Evolutionary conservation across 2,329 filamentous ascomycete genomes (phyloP), one percentile per base, ranked within the genome.

Genomic region (Chaetomiaceae sp.): DNA sequence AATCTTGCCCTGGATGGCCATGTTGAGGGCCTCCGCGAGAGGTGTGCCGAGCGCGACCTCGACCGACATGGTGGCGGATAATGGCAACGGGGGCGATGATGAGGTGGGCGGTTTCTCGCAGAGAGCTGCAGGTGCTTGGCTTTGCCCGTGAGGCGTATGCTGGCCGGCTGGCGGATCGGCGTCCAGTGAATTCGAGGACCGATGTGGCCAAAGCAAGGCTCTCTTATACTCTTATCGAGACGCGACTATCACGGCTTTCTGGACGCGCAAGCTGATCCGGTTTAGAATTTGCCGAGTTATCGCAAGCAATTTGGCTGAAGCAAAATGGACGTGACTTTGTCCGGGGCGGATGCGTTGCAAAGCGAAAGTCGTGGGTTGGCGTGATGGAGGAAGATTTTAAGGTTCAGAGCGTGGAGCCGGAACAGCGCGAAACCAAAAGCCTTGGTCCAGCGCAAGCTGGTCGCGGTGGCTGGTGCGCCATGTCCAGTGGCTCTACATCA

Each of bases 1-100:
- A 53, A 99, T 78, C 75, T 97, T 97, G 29, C 89, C 87, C 71
- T 94, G 89, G 58, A 97, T 90, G 37, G 85, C 86, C 63, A 78
- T 77, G 67, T 87, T 90, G 50, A 99, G 82, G 59, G 90, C 87
- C 62, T 90, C 82, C 61, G 91, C 91, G 67, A 97, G 77, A 43
- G 90, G 89, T 68, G 91, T 90, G 64, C 87, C 86, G 61, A 87
- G 79, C 50, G 81, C 75, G 59, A 95, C 79, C 68, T 90, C 85
- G 71, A 89, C 80, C 61, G 89, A 78, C 89, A 96, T 96, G 52
- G 48, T 43, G 34, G 23, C 13, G 23, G 43, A 5, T 34, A 29
- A 16, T 33, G 30, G 18, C 45, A n/a, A n/a, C n/a, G n/a, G n/a
- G 42, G 23, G 21, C 10, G 32, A 33, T 14, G 16, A 34, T 33